These are phyloP conservation scores for Ampelocalamus luodianensis DNA, from an alignment of 176 grass and related monocot genomes.

Conservation along the genomic window DNA sequence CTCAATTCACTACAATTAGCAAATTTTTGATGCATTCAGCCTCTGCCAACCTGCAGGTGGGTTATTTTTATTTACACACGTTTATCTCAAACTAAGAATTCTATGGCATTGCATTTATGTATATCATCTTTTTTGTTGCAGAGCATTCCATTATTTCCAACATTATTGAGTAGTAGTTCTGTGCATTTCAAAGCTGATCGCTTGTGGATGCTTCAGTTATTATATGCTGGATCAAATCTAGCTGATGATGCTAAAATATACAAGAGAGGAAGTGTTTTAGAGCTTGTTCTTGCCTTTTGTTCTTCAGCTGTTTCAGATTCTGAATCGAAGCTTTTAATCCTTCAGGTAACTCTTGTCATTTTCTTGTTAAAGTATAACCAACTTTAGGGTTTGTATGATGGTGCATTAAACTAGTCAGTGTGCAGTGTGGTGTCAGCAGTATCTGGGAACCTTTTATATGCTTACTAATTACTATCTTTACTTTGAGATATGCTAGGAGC, in stretches of 20 bases:
- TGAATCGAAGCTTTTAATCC: conserved; percentile 56
- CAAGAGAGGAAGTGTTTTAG: conserved; percentile 60
- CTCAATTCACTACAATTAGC: too few species aligned
- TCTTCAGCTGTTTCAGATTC: conserved; percentile 78
- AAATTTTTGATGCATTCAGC: conserved; percentile 23
- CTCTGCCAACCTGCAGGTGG: conserved; percentile 73
- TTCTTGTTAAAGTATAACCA: too few species aligned
- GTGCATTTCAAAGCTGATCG: conserved; percentile 85
- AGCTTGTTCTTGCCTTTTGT: conserved; percentile 70
- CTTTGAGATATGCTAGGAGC: too few species aligned
- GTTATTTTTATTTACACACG: conserved; percentile 18
- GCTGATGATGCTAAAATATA: conserved; percentile 85
- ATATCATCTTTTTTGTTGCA: conserved; percentile 45
- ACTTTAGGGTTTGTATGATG: too few species aligned
- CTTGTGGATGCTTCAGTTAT: conserved; percentile 85
- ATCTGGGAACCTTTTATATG: too few species aligned
- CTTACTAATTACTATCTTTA: too few species aligned
- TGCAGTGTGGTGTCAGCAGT: too few species aligned
- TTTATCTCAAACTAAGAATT: conserved; percentile 16
- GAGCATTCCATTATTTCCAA: conserved; percentile 84
- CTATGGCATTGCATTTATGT: conserved; percentile 13
- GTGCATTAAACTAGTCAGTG: too few species aligned
- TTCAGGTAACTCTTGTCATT: too few species aligned
- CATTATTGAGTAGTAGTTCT: conserved; percentile 69
- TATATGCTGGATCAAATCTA: conserved; percentile 86